These are phyloP conservation scores for Omphalotus olearius DNA, from an alignment of 1,284 basidiomycete genomes.

Conservation along the genomic window DNA sequence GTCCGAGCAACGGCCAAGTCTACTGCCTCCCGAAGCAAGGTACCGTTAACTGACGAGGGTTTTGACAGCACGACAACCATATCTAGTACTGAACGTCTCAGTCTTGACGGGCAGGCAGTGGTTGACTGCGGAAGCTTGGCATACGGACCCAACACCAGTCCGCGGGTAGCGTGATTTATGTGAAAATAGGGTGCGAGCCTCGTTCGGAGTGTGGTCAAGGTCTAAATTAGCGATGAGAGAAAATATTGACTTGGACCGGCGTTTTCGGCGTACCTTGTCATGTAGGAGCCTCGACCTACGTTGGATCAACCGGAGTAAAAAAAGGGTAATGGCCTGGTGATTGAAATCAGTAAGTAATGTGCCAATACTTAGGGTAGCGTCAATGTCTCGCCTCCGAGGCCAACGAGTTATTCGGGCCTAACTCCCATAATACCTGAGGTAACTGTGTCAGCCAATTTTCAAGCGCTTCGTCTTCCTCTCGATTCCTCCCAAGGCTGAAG, in stretches of 20 bases:
- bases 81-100: constrained; percentile 40
- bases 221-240: constrained; percentile 30
- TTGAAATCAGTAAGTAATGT: constrained; percentile 6
- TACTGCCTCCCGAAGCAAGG: constrained; percentile 5
- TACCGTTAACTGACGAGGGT: constrained; percentile 13
- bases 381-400: constrained; percentile 50
- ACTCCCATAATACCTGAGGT: constrained; percentile 82
- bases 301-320: constrained; percentile 61
- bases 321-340: constrained; percentile 51
- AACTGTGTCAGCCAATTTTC: constrained; percentile 66
- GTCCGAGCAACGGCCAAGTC: constrained; percentile 9
- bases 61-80: constrained; percentile 31
- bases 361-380: background rate
- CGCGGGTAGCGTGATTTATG: constrained; percentile 65
- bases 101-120: constrained; percentile 1
- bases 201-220: constrained; percentile 39
- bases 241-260: background rate
- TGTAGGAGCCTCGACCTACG: constrained; percentile 43
- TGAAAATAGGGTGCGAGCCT: constrained; percentile 76
- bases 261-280: constrained; percentile 9
- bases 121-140: constrained; percentile 42
- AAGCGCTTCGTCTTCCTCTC: constrained; percentile 28
- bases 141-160: constrained; percentile 72
- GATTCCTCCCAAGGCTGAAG: constrained; percentile 36
- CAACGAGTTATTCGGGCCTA: constrained; percentile 52